Evolutionary conservation across 345 rosid species (phyloP).

Genomic region (Populus davidiana): DNA sequence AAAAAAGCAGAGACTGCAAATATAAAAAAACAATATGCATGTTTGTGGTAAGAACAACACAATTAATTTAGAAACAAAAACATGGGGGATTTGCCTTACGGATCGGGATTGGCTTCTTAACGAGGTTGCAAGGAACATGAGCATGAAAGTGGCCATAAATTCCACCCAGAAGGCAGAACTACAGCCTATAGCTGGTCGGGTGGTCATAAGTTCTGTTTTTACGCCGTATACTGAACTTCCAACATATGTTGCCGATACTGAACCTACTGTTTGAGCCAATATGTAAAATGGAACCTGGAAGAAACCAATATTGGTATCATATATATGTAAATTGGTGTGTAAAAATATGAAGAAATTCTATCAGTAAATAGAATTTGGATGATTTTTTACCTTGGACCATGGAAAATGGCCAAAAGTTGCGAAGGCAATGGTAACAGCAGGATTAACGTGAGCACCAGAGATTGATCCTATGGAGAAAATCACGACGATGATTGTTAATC

Average conservation of each 20-base stretch:
- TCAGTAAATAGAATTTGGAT: background rate
- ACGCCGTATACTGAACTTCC: conserved; percentile 56
- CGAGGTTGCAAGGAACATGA: conserved; percentile 63
- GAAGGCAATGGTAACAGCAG: conserved; percentile 73
- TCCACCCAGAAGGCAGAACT: conserved; percentile 77
- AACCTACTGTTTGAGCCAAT: conserved; percentile 64
- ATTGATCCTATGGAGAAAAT: conserved; percentile 68
- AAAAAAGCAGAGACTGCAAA: background rate
- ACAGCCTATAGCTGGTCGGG: conserved; percentile 51
- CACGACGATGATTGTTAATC: conserved; percentile 57
- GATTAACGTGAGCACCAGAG: conserved; percentile 87
- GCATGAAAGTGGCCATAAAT: conserved; percentile 60
- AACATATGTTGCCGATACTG: conserved; percentile 52
- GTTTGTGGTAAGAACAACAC: background rate
- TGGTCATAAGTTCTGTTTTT: conserved; percentile 50
- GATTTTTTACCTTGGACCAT: conserved; percentile 56
- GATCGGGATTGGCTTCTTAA: conserved; percentile 49
- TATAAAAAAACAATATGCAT: no score
- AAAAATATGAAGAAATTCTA: background rate
- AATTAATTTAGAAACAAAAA: background rate
- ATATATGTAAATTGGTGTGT: background rate
- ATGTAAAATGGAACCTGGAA: conserved; percentile 72
- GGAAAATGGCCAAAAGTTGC: conserved; percentile 70
- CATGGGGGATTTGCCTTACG: conserved; percentile 34
- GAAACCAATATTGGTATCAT: background rate